Evolutionary conservation across 2,329 filamentous ascomycete genomes (phyloP), one percentile per base, ranked within the genome.

Genomic region (Fusarium virguliforme): DNA sequence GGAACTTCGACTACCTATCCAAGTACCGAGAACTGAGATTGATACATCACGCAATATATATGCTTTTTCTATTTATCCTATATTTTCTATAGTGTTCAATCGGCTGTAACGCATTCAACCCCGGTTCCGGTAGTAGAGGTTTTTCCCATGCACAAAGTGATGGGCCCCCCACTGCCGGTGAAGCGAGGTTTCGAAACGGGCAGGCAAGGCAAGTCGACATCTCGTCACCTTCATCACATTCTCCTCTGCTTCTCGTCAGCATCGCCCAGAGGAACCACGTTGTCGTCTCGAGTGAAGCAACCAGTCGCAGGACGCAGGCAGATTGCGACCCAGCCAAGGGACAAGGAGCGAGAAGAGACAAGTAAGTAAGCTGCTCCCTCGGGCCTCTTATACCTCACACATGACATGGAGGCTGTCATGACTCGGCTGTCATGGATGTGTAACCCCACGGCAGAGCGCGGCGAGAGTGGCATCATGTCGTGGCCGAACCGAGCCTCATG

Each of bases 401-500:
- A 61, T 60, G 60, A 64, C 60, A 46, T 62, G 40, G 26, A 48
- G 48, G 24, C 41, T 35, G 26, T 46, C 22, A 41, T 48, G 22
- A n/a, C 28, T 53, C 28, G 55, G 59, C 32, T 55, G 50, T 54
- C 10, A 56, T 50, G 41, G 30, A 30, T 28, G 61, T 65, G 30
- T 53, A 59, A 69, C 68, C 43, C 56, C 64, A 10, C 43, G 40
- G 46, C 59, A 54, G 59, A 67, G 50, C 59, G 56, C 60, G 40
- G 26, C 50, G 51, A 54, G 53, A 68, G 55, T 64, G 65, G 64
- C 59, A 64, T 71, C 64, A 72, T 70, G n/a, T 56, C 41, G 35
- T 67, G 51, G 59, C 68, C 62, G 57, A 18, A 60, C 65, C 50
- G 69, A 67, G 71, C 64, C 73, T 73, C 73, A 69, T 65, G 48